Percentiles rank a stretch among this genome's conserved stretches.
These are phyloP conservation scores for Suillus bovinus DNA, from an alignment of 768 basidiomycete genomes.

Conservation along the genomic window DNA sequence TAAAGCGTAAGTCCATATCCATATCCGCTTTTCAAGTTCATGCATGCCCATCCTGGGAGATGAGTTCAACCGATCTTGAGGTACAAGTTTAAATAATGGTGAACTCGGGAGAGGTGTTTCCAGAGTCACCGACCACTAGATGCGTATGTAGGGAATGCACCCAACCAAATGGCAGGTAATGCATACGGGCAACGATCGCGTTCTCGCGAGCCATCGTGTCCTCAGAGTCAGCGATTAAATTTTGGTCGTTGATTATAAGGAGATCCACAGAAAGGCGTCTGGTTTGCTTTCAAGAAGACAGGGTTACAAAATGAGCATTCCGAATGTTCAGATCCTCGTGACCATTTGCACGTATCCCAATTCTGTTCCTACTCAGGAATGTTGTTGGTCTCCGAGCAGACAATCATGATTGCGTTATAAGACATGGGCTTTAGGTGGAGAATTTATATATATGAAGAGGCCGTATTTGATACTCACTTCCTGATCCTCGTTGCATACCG, in stretches of 20 bases:
- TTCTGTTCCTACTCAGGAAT: too few species aligned
- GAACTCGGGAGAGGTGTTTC: constrained; percentile 59
- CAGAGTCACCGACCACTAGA: constrained; percentile 69
- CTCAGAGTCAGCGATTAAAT: constrained; percentile 20
- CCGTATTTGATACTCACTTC: too few species aligned
- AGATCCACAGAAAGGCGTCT: too few species aligned
- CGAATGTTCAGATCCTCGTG: too few species aligned
- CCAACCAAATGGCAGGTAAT: neutral
- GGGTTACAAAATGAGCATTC: too few species aligned
- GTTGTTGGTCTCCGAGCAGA: too few species aligned
- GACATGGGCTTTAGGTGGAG: neutral
- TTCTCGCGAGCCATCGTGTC: constrained; percentile 40
- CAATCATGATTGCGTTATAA: too few species aligned
- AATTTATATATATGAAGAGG: neutral
- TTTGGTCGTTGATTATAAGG: too few species aligned
- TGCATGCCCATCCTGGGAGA: neutral
- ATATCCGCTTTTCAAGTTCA: neutral
- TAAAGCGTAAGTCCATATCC: neutral
- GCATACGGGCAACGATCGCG: constrained; percentile 67
- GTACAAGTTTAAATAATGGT: constrained; percentile 41
- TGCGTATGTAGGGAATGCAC: neutral
- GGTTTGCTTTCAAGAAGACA: too few species aligned
- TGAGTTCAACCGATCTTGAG: neutral
- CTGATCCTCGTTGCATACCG: neutral
- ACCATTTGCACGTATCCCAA: too few species aligned